Evolutionary conservation across 768 basidiomycete genomes (phyloP), one percentile per base, ranked within the genome.

Genomic region (Trametes cinnabarina): DNA sequence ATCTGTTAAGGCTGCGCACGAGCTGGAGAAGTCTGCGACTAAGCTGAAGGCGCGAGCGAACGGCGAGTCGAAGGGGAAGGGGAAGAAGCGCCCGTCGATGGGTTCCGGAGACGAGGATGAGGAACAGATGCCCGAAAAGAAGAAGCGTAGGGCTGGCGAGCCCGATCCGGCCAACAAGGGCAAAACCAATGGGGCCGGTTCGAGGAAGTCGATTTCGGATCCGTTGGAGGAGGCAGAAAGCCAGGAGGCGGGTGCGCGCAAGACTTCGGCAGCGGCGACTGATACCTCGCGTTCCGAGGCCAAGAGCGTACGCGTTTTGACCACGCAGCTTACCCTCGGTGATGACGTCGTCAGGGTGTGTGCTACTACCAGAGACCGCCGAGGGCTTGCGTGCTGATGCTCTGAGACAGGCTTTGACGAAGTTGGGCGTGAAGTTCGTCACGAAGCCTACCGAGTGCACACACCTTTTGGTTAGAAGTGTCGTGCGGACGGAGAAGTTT

Each of bases 401-500:
- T 40, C 14, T 35, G 39, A 37, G 19, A 26, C 26, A 94, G 92
- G 72, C 71, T 3, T 69, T 95, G 34, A 71, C 69, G 1, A 84
- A 82, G 64, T 70, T 94, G 0, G 93, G 92, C 0, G 86, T 82
- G 8, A 84, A 80, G 61, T 74, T 85, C 56, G 83, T 84, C 8
- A 77, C 79, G 2, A 80, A 83, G 32, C 77, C 87, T 0, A 66
- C 70, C 1, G 85, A 92, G 52, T 92, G 88, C 65, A 96, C 92
- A 0, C 91, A 95, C 72, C 78, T 97, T 12, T 71, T 96, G 46
- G 82, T 84, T 10, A 81, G 79, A 32, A 76, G 77, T 25, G 76
- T 95, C 23, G 83, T 87, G 5, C 82, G 94, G 4, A 96, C 94
- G 1, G 90, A 94, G 67, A 97, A 96, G 69, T 89, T 96, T 68